These are phyloP conservation scores for Apiospora phragmitis DNA, from an alignment of 2,329 filamentous ascomycete species.

Conservation along the genomic window DNA sequence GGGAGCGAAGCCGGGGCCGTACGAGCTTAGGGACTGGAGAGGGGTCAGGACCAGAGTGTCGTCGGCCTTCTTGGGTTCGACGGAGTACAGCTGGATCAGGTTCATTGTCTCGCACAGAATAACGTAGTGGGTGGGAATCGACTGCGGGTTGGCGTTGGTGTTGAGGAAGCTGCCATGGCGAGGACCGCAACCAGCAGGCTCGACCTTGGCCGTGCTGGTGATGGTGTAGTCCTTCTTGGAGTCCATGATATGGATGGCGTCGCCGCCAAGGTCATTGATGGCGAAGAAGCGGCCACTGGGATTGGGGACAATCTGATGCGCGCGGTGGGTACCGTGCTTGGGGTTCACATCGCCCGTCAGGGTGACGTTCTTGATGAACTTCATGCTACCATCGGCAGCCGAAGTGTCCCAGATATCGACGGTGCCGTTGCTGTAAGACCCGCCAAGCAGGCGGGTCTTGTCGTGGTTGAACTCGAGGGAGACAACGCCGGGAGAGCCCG, in stretches of 20 bases:
- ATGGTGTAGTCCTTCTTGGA: conserved; percentile 42
- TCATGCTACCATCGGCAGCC: conserved; percentile 32
- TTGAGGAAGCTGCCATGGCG: conserved; percentile 52
- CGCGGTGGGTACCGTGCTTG: conserved; percentile 33
- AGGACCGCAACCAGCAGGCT: conserved; percentile 44
- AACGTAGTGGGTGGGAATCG: conserved; percentile 45
- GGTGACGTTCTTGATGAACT: conserved; percentile 39
- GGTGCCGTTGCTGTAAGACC: conserved; percentile 41
- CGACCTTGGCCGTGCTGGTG: conserved; percentile 33
- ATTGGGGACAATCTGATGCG: conserved; percentile 51
- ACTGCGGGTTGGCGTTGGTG: conserved; percentile 21
- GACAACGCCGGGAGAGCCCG: conserved; percentile 45
- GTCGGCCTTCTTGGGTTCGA: conserved; percentile 34
- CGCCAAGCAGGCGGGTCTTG: conserved; percentile 45
- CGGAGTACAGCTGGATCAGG: conserved; percentile 42
- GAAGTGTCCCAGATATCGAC: conserved; percentile 48
- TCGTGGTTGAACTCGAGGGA: conserved; percentile 48
- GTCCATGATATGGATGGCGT: conserved; percentile 49
- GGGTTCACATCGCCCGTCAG: conserved; percentile 36
- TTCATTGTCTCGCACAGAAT: conserved; percentile 49
- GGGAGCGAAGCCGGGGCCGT: conserved; percentile 35
- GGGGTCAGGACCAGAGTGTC: conserved; percentile 35
- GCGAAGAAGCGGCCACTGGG: conserved; percentile 50
- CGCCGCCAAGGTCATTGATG: conserved; percentile 50
- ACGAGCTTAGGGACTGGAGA: conserved; percentile 41